phyloP scores from a whole-genome alignment of 345 rosid species.

The Eucalyptus cloeziana region DNA sequence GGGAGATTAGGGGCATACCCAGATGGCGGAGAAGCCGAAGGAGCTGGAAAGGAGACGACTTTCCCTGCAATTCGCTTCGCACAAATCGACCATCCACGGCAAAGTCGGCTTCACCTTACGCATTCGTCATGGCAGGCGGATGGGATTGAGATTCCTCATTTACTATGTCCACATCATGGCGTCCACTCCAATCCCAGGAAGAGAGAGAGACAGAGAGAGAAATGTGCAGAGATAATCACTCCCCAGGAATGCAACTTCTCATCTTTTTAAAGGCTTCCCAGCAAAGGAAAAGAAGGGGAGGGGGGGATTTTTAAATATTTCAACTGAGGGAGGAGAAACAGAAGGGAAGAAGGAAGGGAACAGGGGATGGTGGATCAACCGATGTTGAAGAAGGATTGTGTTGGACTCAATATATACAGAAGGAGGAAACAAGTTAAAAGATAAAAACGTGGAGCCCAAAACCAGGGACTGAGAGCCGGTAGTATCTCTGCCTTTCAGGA shows the following conservation, averaged over 20 bases:
- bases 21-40: slow-evolving; percentile 13
- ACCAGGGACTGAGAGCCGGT: background rate
- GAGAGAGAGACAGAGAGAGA: background rate
- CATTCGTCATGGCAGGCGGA: background rate
- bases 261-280: background rate
- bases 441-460: background rate
- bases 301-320: background rate
- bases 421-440: background rate
- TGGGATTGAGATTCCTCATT: background rate
- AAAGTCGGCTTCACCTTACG: background rate
- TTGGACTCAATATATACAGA: background rate
- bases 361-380: background rate
- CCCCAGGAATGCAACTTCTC: background rate
- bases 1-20: slow-evolving; percentile 12
- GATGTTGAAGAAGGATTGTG: background rate
- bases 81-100: background rate
- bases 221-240: background rate
- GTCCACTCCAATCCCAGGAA: background rate
- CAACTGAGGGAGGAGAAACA: background rate
- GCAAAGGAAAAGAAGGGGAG: background rate
- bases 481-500: background rate
- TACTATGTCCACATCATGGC: background rate
- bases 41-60: background rate
- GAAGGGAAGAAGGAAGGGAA: background rate
- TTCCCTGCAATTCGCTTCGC: background rate